Evolutionary conservation across 768 basidiomycete species (phyloP).

Genomic region (Lactarius quietus): DNA sequence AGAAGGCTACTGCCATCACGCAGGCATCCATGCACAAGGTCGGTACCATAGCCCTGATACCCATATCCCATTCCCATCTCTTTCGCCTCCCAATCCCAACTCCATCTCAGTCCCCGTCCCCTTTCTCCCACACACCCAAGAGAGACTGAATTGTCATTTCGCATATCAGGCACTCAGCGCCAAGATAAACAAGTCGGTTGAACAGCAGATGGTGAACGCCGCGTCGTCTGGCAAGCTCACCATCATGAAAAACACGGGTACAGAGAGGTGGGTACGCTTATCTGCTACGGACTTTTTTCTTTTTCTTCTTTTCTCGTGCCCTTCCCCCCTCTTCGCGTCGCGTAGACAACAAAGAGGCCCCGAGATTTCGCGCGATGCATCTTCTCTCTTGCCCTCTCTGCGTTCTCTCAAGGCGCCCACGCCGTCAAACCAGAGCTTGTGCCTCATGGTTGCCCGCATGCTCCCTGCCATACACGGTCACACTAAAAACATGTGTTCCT

Average conservation of each 20-base stretch:
- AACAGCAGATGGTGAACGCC: slow-evolving; percentile 85
- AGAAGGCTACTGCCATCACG: slow-evolving; percentile 69
- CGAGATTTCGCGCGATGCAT: background rate
- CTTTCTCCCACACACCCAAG: background rate
- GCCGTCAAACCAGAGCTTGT: background rate
- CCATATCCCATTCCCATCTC: background rate
- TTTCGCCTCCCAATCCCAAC: background rate
- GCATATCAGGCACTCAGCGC: slow-evolving; percentile 67
- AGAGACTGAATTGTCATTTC: slow-evolving; percentile 4
- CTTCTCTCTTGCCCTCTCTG: background rate
- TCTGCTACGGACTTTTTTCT: background rate
- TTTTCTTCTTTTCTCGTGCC: background rate
- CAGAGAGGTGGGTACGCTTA: slow-evolving; percentile 36
- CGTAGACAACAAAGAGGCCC: background rate
- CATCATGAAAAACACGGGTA: slow-evolving; percentile 75
- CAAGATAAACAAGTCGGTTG: slow-evolving; percentile 90
- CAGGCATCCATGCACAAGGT: slow-evolving; percentile 80
- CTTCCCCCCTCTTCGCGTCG: background rate
- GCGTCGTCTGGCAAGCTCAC: slow-evolving; percentile 88
- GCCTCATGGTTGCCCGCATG: slow-evolving; percentile 20
- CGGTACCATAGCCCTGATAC: slow-evolving; percentile 7
- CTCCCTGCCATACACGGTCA: slow-evolving; percentile 11
- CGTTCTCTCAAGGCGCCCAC: slow-evolving; percentile 5
- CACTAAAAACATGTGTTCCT: slow-evolving; percentile 12
- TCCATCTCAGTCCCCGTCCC: background rate